Evolutionary conservation across 2,329 filamentous ascomycete genomes (phyloP).

Genomic region (Fusarium continuum): DNA sequence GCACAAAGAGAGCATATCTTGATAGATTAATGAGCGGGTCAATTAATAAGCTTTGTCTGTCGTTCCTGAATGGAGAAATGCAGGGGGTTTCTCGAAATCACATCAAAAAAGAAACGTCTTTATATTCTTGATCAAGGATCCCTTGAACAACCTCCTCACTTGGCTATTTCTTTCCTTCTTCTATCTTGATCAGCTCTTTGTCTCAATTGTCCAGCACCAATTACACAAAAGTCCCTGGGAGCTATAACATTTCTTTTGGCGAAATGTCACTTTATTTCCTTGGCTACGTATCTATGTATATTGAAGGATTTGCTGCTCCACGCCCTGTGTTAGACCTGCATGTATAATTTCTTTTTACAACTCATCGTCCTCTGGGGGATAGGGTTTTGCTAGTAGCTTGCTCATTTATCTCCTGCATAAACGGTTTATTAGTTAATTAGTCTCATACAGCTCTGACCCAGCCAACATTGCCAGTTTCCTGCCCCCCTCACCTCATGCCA

Average conservation of each 20-base stretch:
- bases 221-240: background rate
- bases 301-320: conserved; percentile 4
- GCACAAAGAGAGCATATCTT: conserved; percentile 1
- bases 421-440: conserved; percentile 5
- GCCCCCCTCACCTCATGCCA: background rate
- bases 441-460: background rate
- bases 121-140: background rate
- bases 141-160: background rate
- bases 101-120: background rate
- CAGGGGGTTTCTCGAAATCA: conserved; percentile 4
- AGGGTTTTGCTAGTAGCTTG: conserved; percentile 10
- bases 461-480: background rate
- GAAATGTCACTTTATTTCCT: background rate
- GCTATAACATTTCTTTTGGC: background rate
- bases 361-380: background rate
- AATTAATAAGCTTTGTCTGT: background rate
- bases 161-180: background rate
- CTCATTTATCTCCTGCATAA: conserved; percentile 18
- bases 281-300: no score
- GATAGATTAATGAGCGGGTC: conserved; percentile 2
- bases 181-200: background rate
- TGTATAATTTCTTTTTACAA: conserved; percentile 7
- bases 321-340: conserved; percentile 14
- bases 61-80: background rate
- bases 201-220: background rate